These are phyloP conservation scores for Zymoseptoria ardabiliae DNA, from an alignment of 2,329 filamentous ascomycete genomes.

Conservation along the genomic window DNA sequence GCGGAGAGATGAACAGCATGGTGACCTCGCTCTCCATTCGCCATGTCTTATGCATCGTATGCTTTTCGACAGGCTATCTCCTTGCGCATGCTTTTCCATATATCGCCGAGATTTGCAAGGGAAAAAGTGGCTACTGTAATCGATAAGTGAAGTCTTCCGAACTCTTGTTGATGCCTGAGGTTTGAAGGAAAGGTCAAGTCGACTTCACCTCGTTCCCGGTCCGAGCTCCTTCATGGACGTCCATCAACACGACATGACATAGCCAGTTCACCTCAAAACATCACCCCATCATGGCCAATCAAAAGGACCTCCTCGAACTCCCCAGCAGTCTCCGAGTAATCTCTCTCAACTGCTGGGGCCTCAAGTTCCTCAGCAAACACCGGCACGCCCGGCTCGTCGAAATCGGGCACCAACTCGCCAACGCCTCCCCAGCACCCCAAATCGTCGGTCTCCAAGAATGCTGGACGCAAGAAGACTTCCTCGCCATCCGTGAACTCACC, in stretches of 20 bases:
- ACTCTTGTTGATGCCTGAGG: background rate
- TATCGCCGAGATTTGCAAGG: background rate
- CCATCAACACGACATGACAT: background rate
- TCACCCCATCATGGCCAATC: background rate
- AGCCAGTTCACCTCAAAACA: background rate
- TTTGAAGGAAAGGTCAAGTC: background rate
- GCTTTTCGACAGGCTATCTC: background rate
- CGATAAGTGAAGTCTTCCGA: background rate
- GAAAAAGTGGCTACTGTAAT: background rate
- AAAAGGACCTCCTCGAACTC: constrained; percentile 19
- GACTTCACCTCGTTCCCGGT: background rate
- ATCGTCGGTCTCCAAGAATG: constrained; percentile 94
- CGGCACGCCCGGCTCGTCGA: constrained; percentile 71
- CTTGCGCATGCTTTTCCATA: background rate
- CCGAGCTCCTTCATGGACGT: background rate
- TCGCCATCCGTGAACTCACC: constrained; percentile 66
- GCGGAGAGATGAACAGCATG: no score
- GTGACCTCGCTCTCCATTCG: no score
- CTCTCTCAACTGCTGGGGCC: constrained; percentile 94
- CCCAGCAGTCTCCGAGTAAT: constrained; percentile 59
- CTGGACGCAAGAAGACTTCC: constrained; percentile 82
- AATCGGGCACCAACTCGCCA: constrained; percentile 73
- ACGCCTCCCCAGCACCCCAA: constrained; percentile 60
- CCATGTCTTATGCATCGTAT: background rate
- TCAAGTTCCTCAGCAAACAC: constrained; percentile 75